Conservation (phyloP, 352 stramenopile species). For the Phytophthora pistaciae region DNA sequence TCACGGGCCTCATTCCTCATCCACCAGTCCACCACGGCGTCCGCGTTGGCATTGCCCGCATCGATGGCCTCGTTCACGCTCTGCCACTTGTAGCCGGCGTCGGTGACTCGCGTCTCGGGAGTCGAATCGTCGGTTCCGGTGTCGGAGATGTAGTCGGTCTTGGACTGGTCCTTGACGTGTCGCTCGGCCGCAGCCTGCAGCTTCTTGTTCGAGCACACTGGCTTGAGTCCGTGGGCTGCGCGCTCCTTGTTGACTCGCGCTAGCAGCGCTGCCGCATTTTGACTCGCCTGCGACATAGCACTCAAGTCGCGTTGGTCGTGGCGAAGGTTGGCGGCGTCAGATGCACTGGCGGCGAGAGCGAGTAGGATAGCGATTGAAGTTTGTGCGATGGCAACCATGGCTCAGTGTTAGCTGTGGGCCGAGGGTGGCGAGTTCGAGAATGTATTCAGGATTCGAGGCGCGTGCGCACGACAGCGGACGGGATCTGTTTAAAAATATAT, state of each 20-base stretch:
- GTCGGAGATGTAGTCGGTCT: conserved; percentile 38
- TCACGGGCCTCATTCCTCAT: conserved; percentile 33
- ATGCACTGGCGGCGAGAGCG: neutral
- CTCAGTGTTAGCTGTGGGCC: neutral
- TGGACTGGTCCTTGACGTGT: conserved; percentile 1
- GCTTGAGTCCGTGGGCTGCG: neutral
- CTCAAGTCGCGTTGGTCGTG: neutral
- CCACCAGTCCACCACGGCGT: conserved; percentile 40
- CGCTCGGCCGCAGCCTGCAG: conserved; percentile 1
- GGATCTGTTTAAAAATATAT: no score
- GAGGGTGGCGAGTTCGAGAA: neutral
- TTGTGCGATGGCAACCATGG: neutral
- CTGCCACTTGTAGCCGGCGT: conserved; percentile 54
- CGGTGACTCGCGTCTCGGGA: conserved; percentile 37
- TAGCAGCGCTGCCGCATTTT: neutral
- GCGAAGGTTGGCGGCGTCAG: conserved; percentile 1
- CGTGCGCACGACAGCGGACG: neutral
- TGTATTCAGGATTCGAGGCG: neutral
- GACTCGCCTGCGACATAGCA: neutral
- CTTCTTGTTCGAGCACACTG: conserved; percentile 1
- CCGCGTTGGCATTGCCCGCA: conserved; percentile 26
- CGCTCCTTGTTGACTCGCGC: conserved; percentile 4
- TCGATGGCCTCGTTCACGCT: conserved; percentile 44
- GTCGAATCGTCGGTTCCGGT: conserved; percentile 47
- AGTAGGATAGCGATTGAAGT: neutral